These are phyloP conservation scores for Aspergillus quadricinctus DNA, from an alignment of 2,329 filamentous ascomycete species.

Conservation along the genomic window DNA sequence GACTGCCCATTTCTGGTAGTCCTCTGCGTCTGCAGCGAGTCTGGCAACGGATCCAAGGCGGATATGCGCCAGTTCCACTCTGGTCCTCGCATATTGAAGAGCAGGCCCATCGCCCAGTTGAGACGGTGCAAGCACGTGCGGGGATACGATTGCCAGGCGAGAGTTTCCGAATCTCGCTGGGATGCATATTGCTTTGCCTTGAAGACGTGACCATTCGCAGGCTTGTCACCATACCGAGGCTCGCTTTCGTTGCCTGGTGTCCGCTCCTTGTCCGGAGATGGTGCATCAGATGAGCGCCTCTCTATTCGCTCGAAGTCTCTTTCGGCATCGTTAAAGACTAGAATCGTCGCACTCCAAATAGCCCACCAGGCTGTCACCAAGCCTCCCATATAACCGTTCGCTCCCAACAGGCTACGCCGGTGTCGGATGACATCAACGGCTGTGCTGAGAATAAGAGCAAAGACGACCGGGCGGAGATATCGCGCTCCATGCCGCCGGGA, in stretches of 20 bases:
- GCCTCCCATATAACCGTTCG: constrained; percentile 53
- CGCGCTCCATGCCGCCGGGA: constrained; percentile 38
- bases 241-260: background rate
- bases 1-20: constrained; percentile 4
- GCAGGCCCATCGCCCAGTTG: constrained; percentile 55
- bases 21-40: constrained; percentile 22
- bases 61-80: constrained; percentile 58
- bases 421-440: constrained; percentile 42
- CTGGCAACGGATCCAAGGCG: constrained; percentile 38
- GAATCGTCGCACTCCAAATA: constrained; percentile 50
- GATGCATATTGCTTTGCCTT: background rate
- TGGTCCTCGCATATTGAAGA: constrained; percentile 55
- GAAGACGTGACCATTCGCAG: background rate
- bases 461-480: constrained; percentile 44
- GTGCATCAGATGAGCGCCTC: constrained; percentile 15
- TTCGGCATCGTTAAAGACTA: constrained; percentile 54
- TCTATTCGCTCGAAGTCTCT: constrained; percentile 55
- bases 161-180: constrained; percentile 16
- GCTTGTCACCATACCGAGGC: background rate
- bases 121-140: constrained; percentile 48
- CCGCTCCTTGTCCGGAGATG: background rate
- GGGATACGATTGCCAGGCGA: constrained; percentile 55
- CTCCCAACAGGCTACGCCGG: constrained; percentile 47
- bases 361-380: constrained; percentile 52
- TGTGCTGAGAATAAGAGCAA: constrained; percentile 40